These are phyloP conservation scores for Stereocaulon alpinum DNA, from an alignment of 495 filamentous ascomycete species.

Conservation along the genomic window DNA sequence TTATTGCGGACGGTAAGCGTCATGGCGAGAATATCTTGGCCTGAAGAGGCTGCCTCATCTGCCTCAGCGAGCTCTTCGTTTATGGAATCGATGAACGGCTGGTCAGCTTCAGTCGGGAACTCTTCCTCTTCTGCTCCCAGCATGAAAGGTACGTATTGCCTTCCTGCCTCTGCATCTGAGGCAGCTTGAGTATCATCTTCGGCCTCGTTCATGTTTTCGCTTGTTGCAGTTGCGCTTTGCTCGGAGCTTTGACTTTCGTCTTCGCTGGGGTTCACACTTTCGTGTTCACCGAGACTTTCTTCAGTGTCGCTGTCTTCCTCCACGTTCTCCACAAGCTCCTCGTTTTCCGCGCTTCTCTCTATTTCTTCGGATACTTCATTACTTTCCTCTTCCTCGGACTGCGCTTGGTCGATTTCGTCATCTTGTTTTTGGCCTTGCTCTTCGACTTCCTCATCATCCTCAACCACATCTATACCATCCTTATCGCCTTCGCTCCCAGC, in stretches of 20 bases:
- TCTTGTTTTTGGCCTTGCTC: slow-evolving; percentile 6
- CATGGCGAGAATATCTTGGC: slow-evolving; percentile 47
- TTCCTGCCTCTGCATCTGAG: not conserved
- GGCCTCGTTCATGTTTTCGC: not conserved
- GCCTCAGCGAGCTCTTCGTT: not conserved
- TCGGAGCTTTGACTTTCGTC: slow-evolving; percentile 17
- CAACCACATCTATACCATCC: slow-evolving; percentile 9
- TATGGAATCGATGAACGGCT: slow-evolving; percentile 17
- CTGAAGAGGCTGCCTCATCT: not conserved
- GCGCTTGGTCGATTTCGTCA: slow-evolving; percentile 14
- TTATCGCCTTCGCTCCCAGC: slow-evolving; percentile 15
- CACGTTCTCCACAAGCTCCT: slow-evolving; percentile 20
- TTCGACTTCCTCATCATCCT: slow-evolving; percentile 10
- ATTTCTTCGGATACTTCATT: slow-evolving; percentile 23
- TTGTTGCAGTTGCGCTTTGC: slow-evolving; percentile 24
- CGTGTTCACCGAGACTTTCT: slow-evolving; percentile 23
- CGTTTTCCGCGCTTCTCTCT: slow-evolving; percentile 20
- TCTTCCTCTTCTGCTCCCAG: slow-evolving; percentile 11
- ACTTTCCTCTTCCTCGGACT: slow-evolving; percentile 22
- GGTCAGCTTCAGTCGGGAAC: slow-evolving; percentile 19
- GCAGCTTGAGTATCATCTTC: not conserved
- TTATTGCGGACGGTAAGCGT: slow-evolving; percentile 59
- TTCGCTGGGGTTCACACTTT: slow-evolving; percentile 15
- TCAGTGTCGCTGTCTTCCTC: slow-evolving; percentile 20
- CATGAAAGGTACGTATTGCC: no score